Conservation (phyloP, 495 filamentous ascomycete genomes). For the Parathielavia appendiculata region DNA sequence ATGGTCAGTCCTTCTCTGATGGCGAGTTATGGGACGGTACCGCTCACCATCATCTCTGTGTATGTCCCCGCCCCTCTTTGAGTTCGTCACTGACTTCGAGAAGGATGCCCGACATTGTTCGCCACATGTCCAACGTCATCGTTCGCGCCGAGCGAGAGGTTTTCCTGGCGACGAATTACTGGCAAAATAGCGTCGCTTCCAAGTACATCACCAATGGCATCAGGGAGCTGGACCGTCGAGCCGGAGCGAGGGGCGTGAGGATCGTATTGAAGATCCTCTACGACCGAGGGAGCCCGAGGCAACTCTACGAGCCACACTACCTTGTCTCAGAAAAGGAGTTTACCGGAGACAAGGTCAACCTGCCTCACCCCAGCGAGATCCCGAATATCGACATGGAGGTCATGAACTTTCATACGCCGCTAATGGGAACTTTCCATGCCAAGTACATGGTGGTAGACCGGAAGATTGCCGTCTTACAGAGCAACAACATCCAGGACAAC, state of each 20-base stretch:
- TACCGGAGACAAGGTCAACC: conserved; percentile 48
- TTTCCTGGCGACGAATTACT: conserved; percentile 69
- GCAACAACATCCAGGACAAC: conserved; percentile 75
- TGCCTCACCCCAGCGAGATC: conserved; percentile 59
- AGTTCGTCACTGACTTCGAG: neutral
- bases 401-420: conserved; percentile 66
- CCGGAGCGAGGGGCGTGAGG: conserved; percentile 52
- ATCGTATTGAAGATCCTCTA: conserved; percentile 70
- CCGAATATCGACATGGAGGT: conserved; percentile 68
- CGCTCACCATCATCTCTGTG: conserved; percentile 63
- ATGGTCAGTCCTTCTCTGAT: conserved; percentile 67
- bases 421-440: conserved; percentile 70
- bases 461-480: conserved; percentile 59
- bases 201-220: conserved; percentile 63
- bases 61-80: conserved; percentile 24
- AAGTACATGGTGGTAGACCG: conserved; percentile 76
- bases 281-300: conserved; percentile 62
- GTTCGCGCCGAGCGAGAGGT: conserved; percentile 67
- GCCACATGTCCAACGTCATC: conserved; percentile 72
- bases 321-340: conserved; percentile 54
- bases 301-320: conserved; percentile 59
- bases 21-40: conserved; percentile 60
- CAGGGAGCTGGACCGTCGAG: conserved; percentile 59
- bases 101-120: conserved; percentile 60
- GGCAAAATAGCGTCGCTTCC: conserved; percentile 62